Conservation (phyloP, 257 asterid species). For the Solanum chiquidenum region DNA sequence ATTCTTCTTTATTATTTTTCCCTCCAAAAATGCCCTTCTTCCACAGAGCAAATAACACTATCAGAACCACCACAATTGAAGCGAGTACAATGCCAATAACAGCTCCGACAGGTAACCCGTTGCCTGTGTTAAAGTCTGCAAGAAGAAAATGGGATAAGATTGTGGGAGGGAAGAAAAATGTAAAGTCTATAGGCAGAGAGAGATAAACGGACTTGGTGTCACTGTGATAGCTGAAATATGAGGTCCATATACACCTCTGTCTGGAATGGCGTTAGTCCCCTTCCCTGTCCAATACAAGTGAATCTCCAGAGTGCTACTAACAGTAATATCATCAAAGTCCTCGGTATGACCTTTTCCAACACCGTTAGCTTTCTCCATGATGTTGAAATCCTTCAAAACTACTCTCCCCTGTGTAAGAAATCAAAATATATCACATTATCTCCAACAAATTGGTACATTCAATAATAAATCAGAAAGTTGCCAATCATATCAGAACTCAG, state of each 20-base stretch:
- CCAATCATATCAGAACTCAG: background rate
- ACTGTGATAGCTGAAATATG: constrained; percentile 78
- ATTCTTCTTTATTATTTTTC: constrained; percentile 34
- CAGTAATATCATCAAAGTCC: constrained; percentile 30
- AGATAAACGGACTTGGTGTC: constrained; percentile 59
- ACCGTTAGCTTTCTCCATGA: constrained; percentile 49
- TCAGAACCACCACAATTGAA: constrained; percentile 21
- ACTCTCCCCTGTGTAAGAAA: constrained; percentile 52
- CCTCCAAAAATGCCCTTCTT: constrained; percentile 45
- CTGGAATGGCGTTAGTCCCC: constrained; percentile 82
- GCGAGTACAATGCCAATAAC: constrained; percentile 53
- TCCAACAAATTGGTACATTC: background rate
- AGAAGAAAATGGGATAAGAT: constrained; percentile 5
- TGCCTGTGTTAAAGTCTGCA: constrained; percentile 42
- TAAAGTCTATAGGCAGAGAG: background rate
- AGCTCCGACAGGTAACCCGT: constrained; percentile 59
- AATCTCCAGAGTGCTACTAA: constrained; percentile 69
- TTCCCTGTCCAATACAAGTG: constrained; percentile 92
- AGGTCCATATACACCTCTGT: constrained; percentile 85
- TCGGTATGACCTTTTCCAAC: constrained; percentile 38
- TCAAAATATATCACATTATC: background rate
- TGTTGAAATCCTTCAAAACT: constrained; percentile 52
- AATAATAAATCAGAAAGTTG: background rate
- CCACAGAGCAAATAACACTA: constrained; percentile 41
- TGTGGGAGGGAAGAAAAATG: background rate